phyloP scores from a whole-genome alignment of 2,329 filamentous ascomycete genomes.

The Cryphonectria japonica region DNA sequence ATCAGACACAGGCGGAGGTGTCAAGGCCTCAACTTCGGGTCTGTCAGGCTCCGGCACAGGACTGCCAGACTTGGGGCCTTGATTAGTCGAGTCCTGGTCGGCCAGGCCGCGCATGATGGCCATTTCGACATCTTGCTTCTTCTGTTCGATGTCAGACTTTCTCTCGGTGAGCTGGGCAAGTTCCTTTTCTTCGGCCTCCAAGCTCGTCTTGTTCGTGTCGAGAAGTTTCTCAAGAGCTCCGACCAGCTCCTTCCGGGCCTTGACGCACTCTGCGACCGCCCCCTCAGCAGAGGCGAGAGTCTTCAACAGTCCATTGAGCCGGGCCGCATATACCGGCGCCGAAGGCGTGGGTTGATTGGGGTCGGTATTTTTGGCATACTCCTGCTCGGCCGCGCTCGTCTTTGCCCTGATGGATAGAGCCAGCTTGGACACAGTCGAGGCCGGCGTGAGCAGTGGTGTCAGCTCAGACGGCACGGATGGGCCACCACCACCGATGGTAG shows the following conservation, averaged over 20 bases:
- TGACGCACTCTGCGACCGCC: conserved; percentile 86
- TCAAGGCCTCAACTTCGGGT: conserved; percentile 84
- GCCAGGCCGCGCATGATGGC: conserved; percentile 85
- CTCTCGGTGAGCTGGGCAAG: conserved; percentile 67
- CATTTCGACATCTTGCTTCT: conserved; percentile 88
- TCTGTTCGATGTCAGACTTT: conserved; percentile 73
- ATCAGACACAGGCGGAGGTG: conserved; percentile 70
- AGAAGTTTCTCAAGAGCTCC: conserved; percentile 82
- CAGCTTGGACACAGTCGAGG: conserved; percentile 75
- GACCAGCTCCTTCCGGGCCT: conserved; percentile 78
- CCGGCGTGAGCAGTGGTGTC: conserved; percentile 71
- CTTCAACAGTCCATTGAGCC: conserved; percentile 87
- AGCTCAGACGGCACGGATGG: conserved; percentile 75
- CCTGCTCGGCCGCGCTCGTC: conserved; percentile 72
- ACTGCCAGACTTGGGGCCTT: conserved; percentile 50
- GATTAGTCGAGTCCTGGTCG: conserved; percentile 53
- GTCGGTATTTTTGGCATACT: conserved; percentile 84
- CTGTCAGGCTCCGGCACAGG: conserved; percentile 66
- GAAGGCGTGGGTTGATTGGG: conserved; percentile 71
- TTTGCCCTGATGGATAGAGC: conserved; percentile 69
- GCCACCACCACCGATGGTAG: conserved; percentile 67
- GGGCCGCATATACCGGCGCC: conserved; percentile 88
- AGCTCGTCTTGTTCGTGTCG: conserved; percentile 69
- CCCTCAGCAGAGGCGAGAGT: conserved; percentile 85
- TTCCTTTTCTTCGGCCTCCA: conserved; percentile 71